A percentile compares a stretch with the other conserved stretches of the same genome.
phyloP scores from a whole-genome alignment of 495 filamentous ascomycete genomes.

The Hyaloscypha hepaticicola region DNA sequence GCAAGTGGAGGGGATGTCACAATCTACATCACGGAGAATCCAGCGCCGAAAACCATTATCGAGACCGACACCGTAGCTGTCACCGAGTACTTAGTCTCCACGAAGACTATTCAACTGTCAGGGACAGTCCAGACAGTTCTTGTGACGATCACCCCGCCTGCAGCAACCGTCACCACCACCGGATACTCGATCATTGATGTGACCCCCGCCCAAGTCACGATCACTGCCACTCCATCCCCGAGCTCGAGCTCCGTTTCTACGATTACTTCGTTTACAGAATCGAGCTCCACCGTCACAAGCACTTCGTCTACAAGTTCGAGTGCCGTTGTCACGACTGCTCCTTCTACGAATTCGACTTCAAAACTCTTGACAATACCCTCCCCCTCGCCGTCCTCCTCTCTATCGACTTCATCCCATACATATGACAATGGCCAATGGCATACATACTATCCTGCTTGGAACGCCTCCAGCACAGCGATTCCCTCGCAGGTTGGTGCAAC shows the following conservation, averaged over 20 bases:
- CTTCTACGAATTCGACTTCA: conserved; percentile 1
- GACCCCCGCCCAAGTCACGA: conserved; percentile 9
- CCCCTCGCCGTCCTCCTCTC: not conserved
- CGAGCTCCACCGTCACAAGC: not conserved
- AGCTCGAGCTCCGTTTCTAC: not conserved
- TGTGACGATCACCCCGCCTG: conserved; percentile 14
- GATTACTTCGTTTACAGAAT: not conserved
- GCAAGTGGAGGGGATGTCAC: conserved; percentile 10
- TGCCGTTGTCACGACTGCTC: not conserved
- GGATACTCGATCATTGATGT: conserved; percentile 29
- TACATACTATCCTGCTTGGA: conserved; percentile 31
- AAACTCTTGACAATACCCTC: not conserved
- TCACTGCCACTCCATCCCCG: conserved; percentile 10
- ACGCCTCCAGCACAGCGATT: conserved; percentile 19
- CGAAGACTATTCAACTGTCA: conserved; percentile 15
- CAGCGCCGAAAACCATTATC: conserved; percentile 25
- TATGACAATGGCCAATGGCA: conserved; percentile 34
- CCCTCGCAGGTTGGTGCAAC: not conserved
- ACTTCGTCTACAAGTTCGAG: not conserved
- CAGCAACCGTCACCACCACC: conserved; percentile 19
- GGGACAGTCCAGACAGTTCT: conserved; percentile 22
- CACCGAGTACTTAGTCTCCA: conserved; percentile 16
- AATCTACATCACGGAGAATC: conserved; percentile 13
- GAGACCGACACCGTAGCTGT: conserved; percentile 21
- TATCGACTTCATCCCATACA: conserved; percentile 7